A percentile compares a stretch with the other conserved stretches of the same genome.
Evolutionary conservation across 2,329 filamentous ascomycete genomes (phyloP).

Genomic region (Aspergillus sp.): DNA sequence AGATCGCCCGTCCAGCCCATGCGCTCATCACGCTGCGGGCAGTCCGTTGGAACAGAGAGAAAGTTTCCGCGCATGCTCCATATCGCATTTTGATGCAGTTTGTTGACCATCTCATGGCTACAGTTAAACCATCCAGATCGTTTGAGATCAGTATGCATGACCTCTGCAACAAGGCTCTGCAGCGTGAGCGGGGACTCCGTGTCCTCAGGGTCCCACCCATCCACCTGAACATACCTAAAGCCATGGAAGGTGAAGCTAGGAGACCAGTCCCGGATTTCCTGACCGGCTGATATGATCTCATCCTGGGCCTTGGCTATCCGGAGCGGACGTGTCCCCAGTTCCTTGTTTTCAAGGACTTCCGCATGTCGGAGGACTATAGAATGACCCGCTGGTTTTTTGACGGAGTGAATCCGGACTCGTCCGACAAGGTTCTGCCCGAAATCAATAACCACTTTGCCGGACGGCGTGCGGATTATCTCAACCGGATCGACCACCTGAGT

Average conservation of each 20-base stretch:
- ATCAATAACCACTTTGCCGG: conserved; percentile 53
- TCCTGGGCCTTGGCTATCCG: conserved; percentile 47
- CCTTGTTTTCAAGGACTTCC: conserved; percentile 55
- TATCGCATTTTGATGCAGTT: conserved; percentile 54
- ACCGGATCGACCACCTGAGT: conserved; percentile 29
- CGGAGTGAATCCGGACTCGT: conserved; percentile 39
- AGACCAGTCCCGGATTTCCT: conserved; percentile 36
- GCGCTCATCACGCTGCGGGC: conserved; percentile 57
- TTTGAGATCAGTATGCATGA: conserved; percentile 55
- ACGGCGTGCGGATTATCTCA: conserved; percentile 32
- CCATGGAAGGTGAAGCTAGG: conserved; percentile 56
- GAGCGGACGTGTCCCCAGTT: conserved; percentile 46
- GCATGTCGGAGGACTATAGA: conserved; percentile 48
- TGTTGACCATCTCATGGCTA: conserved; percentile 53
- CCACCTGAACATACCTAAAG: conserved; percentile 51
- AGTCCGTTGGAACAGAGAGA: conserved; percentile 58
- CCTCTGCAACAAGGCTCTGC: conserved; percentile 37
- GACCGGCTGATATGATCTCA: conserved; percentile 34
- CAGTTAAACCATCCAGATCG: conserved; percentile 53
- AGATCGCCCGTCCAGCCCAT: conserved; percentile 56
- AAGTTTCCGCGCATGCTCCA: conserved; percentile 64
- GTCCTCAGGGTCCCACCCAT: conserved; percentile 17
- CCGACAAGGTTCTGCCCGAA: conserved; percentile 62
- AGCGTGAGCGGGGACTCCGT: conserved; percentile 7
- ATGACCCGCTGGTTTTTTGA: conserved; percentile 17